Conservation (phyloP, 257 asterid species). For the Solanum clarkiae region DNA sequence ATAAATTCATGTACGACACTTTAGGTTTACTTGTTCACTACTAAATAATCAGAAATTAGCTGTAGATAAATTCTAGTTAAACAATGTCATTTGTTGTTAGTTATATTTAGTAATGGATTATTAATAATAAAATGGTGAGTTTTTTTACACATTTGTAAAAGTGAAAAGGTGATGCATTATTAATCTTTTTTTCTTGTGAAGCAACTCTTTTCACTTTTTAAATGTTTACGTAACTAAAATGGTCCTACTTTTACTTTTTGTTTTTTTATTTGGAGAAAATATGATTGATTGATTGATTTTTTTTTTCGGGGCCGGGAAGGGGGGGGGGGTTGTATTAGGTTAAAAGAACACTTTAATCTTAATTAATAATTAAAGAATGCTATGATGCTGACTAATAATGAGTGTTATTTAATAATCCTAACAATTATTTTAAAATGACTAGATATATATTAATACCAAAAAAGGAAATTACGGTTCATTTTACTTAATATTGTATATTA, state of each 20-base stretch:
- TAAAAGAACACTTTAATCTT: constrained; percentile 16
- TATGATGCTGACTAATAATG: background rate
- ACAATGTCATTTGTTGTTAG: background rate
- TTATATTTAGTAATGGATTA: too few species aligned
- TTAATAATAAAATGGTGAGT: background rate
- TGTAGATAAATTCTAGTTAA: background rate
- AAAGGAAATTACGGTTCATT: background rate
- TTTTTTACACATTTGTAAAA: background rate
- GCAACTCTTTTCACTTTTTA: background rate
- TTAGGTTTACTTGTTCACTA: background rate
- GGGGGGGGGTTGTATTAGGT: constrained; percentile 2
- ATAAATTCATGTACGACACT: background rate
- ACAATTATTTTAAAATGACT: background rate
- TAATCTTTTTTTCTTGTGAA: background rate
- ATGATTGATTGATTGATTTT: background rate
- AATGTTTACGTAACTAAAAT: background rate
- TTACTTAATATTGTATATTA: background rate
- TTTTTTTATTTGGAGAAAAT: background rate
- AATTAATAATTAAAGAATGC: background rate
- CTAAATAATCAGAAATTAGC: background rate
- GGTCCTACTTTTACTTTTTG: background rate
- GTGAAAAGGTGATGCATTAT: background rate
- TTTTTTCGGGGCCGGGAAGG: too few species aligned
- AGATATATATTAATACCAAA: background rate
- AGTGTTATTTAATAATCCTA: background rate